Conservation (phyloP, 1,284 basidiomycete genomes). For the Pterulicium gracile region DNA sequence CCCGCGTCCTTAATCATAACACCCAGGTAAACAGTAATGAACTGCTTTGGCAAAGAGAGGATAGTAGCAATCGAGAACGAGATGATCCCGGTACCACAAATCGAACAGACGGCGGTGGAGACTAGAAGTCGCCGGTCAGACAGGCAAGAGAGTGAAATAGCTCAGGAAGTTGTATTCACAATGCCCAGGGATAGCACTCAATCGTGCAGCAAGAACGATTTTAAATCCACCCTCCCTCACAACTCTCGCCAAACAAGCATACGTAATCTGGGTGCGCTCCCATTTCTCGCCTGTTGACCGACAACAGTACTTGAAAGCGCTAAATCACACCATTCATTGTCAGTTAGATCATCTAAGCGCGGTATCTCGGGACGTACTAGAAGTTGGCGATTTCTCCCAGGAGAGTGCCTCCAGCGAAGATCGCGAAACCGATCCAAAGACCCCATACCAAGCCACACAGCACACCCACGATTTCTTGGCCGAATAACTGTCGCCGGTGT, state of each 20-base stretch:
- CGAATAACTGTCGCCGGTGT: conserved; percentile 41
- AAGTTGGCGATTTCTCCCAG: conserved; percentile 63
- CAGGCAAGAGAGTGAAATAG: neutral
- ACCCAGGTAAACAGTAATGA: conserved; percentile 67
- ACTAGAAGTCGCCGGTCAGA: conserved; percentile 18
- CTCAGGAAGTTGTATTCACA: conserved; percentile 31
- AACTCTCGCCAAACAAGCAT: conserved; percentile 69
- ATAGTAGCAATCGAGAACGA: conserved; percentile 63
- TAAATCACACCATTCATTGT: conserved; percentile 13
- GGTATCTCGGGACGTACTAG: conserved; percentile 32
- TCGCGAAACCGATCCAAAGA: conserved; percentile 54
- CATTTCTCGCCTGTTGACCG: conserved; percentile 55
- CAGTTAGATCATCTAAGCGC: conserved; percentile 9
- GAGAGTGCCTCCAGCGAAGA: conserved; percentile 57
- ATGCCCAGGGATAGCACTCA: conserved; percentile 76
- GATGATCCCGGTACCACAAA: conserved; percentile 68
- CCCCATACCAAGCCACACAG: conserved; percentile 75
- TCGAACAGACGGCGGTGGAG: conserved; percentile 70
- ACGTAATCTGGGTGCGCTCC: conserved; percentile 61
- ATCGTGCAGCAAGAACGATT: conserved; percentile 61
- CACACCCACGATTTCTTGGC: conserved; percentile 68
- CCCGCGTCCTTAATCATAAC: conserved; percentile 44
- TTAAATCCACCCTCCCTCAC: conserved; percentile 74
- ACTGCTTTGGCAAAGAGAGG: conserved; percentile 70
- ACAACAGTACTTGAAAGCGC: conserved; percentile 59